Evolutionary conservation across 2,329 filamentous ascomycete genomes (phyloP).

Genomic region (Colletotrichum gloeosporioides): DNA sequence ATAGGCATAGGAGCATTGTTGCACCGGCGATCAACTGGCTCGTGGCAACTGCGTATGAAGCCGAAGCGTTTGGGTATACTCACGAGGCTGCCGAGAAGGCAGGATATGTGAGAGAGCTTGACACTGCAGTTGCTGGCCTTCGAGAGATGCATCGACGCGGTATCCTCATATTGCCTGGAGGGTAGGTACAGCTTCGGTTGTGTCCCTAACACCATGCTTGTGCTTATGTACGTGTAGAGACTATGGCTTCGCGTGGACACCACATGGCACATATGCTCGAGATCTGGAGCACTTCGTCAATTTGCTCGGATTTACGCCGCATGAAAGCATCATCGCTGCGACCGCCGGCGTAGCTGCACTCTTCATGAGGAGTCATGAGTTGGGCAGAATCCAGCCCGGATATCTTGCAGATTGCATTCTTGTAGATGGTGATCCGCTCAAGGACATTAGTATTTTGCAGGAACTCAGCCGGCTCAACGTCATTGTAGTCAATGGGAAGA

Average conservation of each 20-base stretch:
- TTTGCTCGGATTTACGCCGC: not conserved
- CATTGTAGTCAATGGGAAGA: not conserved
- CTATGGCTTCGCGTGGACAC: not conserved
- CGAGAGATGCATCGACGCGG: not conserved
- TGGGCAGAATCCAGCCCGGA: not conserved
- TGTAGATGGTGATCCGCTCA: not conserved
- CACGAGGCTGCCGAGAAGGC: not conserved
- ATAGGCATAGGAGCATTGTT: not conserved
- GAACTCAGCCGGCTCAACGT: not conserved
- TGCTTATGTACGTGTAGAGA: not conserved
- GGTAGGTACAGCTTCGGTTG: not conserved
- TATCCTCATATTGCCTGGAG: not conserved
- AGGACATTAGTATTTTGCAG: not conserved
- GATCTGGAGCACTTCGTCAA: not conserved
- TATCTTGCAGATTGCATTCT: not conserved
- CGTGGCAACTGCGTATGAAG: not conserved
- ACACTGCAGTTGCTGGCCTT: not conserved
- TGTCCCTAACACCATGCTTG: not conserved
- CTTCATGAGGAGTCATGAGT: not conserved
- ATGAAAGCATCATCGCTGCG: not conserved
- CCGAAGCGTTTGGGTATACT: not conserved
- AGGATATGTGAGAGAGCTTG: not conserved
- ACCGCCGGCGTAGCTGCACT: not conserved
- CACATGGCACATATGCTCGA: not conserved
- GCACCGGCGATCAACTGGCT: not conserved